These are phyloP conservation scores for Amniculicola lignicola DNA, from an alignment of 495 filamentous ascomycete genomes.

Conservation along the genomic window DNA sequence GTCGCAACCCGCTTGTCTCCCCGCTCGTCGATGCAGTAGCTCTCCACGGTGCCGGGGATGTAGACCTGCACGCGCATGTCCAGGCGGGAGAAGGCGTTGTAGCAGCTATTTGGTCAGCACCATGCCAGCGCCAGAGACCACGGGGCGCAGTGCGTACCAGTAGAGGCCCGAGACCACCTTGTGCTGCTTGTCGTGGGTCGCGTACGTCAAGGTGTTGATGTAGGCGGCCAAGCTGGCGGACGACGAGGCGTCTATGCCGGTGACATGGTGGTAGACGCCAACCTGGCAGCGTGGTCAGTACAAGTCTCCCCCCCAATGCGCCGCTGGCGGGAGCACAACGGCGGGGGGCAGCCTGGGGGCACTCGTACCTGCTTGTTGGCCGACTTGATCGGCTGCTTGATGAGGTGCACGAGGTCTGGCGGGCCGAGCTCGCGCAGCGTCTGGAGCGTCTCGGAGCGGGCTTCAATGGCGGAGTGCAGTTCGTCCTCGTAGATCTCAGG, in stretches of 20 bases:
- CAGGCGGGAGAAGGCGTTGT: slow-evolving; percentile 97
- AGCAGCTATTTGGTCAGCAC: slow-evolving; percentile 62
- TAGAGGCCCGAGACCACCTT: slow-evolving; percentile 93
- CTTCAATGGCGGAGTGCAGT: slow-evolving; percentile 80
- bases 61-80: slow-evolving; percentile 98
- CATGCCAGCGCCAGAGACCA: not conserved
- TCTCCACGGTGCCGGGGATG: slow-evolving; percentile 91
- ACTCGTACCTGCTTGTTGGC: slow-evolving; percentile 59
- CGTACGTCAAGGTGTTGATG: slow-evolving; percentile 94
- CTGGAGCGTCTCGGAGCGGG: slow-evolving; percentile 80
- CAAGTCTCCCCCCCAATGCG: too few species aligned
- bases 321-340: too few species aligned
- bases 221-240: slow-evolving; percentile 96
- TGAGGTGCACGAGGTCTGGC: slow-evolving; percentile 89
- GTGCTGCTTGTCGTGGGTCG: slow-evolving; percentile 75
- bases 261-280: slow-evolving; percentile 97
- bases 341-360: not conserved
- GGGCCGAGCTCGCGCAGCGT: slow-evolving; percentile 88
- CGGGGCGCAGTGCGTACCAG: slow-evolving; percentile 56
- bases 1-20: slow-evolving; percentile 90
- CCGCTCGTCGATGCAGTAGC: slow-evolving; percentile 93
- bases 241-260: slow-evolving; percentile 93
- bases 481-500: slow-evolving; percentile 78
- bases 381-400: slow-evolving; percentile 74
- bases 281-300: slow-evolving; percentile 49